Evolutionary conservation across 768 basidiomycete genomes (phyloP), one percentile per base, ranked within the genome.

Genomic region (Suillus ampliporus): DNA sequence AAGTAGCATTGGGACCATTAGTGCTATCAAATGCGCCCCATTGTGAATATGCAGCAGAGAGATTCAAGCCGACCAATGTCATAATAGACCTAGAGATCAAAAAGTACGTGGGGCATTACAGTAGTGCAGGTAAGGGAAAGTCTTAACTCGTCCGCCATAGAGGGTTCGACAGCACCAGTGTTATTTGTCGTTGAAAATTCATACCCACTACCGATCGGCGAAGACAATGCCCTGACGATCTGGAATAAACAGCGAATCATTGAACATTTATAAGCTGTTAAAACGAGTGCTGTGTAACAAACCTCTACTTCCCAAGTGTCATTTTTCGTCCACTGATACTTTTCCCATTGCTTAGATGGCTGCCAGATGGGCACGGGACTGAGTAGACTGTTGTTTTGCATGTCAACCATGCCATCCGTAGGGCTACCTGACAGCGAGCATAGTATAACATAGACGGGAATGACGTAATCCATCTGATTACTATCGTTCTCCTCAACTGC

Each of bases 21-120:
- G 4, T 0, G 28, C 2, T n/a, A n/a, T n/a, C n/a, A n/a, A 57
- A 19, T 19, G 26, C 7, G 4, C 0, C n/a, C 11, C 5, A n/a
- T n/a, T n/a, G n/a, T n/a, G n/a, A n/a, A n/a, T n/a, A n/a, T 40
- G 43, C 28, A 23, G 19, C 26, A 1, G 60, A 62, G 41, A 23
- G 17, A 35, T 43, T 51, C 26, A 51, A 13, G 13, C 40, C 34
- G 1, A 53, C 21, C n/a, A 26, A 17, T 8, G 38, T 6, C 34
- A 40, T 38, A 7, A 63, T 14, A 43, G 40, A 56, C 21, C 58
- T 47, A 6, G 19, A 34, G 28, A 17, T 48, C 13, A 38, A 31
- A 9, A 14, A 15, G 34, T 14, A 11, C 2, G 47, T 35, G 4
- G 37, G 37, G 37, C 15, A 63, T 31, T 34, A 10, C 9, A 21